These are phyloP conservation scores for Pichia terricola DNA, from an alignment of 1,139 yeast species.

Conservation along the genomic window DNA sequence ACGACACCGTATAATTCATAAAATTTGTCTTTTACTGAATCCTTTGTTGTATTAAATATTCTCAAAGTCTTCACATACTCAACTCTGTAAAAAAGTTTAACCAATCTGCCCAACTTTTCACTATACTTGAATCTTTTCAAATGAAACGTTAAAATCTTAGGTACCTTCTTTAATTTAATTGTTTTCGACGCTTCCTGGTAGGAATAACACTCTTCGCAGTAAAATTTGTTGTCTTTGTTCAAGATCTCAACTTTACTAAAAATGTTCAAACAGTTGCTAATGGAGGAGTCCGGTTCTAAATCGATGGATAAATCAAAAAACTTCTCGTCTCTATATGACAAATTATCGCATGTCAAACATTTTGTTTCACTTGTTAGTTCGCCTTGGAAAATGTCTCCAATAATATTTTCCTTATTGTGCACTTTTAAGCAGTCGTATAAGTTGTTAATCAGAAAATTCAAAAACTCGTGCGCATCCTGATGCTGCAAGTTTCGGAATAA, in stretches of 20 bases:
- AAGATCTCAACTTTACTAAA: conserved; percentile 82
- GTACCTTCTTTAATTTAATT: conserved; percentile 72
- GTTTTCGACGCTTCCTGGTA: conserved; percentile 92
- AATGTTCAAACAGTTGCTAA: conserved; percentile 66
- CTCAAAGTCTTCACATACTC: conserved; percentile 69
- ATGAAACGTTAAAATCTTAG: conserved; percentile 73
- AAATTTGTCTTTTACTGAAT: conserved; percentile 37
- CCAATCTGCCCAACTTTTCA: conserved; percentile 72
- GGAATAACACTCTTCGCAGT: conserved; percentile 84
- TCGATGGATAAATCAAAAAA: conserved; percentile 84
- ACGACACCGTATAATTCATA: conserved; percentile 82
- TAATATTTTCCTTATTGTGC: conserved; percentile 22
- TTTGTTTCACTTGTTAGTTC: conserved; percentile 77
- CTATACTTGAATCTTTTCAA: conserved; percentile 86
- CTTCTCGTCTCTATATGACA: conserved; percentile 74
- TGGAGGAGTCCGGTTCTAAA: conserved; percentile 64
- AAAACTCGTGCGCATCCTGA: conserved; percentile 96
- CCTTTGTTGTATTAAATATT: conserved; percentile 66
- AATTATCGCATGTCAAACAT: conserved; percentile 84
- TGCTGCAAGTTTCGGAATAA: conserved; percentile 88
- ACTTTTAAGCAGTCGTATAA: conserved; percentile 45
- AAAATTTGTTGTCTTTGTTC: conserved; percentile 81
- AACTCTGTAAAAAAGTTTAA: conserved; percentile 78
- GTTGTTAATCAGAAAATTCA: conserved; percentile 76
- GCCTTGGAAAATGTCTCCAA: conserved; percentile 77